phyloP scores from a whole-genome alignment of 345 rosid genomes.

The Clausena lansium region DNA sequence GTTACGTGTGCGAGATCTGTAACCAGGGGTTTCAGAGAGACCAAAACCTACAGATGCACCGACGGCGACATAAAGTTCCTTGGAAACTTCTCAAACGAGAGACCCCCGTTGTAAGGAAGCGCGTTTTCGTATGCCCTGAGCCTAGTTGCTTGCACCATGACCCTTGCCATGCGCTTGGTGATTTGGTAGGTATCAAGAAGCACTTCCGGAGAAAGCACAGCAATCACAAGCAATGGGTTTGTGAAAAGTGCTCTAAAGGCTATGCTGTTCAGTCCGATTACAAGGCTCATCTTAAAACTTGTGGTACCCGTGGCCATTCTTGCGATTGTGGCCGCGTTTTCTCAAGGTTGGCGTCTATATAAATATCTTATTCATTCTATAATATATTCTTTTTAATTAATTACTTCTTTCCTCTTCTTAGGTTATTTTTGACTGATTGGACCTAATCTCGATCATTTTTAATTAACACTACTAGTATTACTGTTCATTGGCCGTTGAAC shows the following conservation, averaged over 20 bases:
- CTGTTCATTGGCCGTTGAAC: conserved; percentile 25
- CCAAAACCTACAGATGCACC: conserved; percentile 97
- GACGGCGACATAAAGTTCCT: conserved; percentile 93
- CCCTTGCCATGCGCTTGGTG: conserved; percentile 95
- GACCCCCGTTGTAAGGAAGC: conserved; percentile 63
- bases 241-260: conserved; percentile 83
- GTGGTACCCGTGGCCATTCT: conserved; percentile 96
- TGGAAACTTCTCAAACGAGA: conserved; percentile 96
- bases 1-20: conserved; percentile 95
- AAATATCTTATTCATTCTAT: too few relatives aligned
- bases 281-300: conserved; percentile 96
- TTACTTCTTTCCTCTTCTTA: background rate
- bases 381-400: too few relatives aligned
- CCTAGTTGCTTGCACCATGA: conserved; percentile 90
- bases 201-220: conserved; percentile 92
- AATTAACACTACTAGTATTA: background rate
- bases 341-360: conserved; percentile 53
- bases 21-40: conserved; percentile 97
- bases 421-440: conserved; percentile 19
- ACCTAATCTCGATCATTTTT: conserved; percentile 18
- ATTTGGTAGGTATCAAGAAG: conserved; percentile 95
- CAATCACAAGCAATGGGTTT: conserved; percentile 89
- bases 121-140: conserved; percentile 93
- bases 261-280: conserved; percentile 98
- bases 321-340: conserved; percentile 98